Evolutionary conservation across 2,329 filamentous ascomycete genomes (phyloP), one percentile per base, ranked within the genome.

Genomic region (Colletotrichum eremochloae): DNA sequence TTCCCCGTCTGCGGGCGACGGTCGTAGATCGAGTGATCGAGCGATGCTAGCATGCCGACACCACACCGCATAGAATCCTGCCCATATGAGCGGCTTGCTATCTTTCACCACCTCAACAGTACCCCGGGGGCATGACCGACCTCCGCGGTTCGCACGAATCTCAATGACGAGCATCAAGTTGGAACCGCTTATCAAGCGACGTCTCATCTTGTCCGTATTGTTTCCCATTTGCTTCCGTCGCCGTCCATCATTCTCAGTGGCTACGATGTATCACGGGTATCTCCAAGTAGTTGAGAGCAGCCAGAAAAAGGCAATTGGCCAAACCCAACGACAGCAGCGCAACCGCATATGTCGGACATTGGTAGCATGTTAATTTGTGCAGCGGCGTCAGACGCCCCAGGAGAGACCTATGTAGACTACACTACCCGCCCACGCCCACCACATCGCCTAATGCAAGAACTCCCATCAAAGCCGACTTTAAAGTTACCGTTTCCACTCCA

Each of bases 341-440:
- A 31, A 31, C 14, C 24, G 29, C 24, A 24, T 24, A 24, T 24
- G 24, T 24, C 18, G 36, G 20, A 31, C 42, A 50, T 46, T 68
- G 58, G 18, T 42, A 36, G 12, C 38, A 44, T 65, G 29, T 72
- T 56, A 29, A 56, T 70, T 72, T 72, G 66, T 70, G 70, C 61
- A 64, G 69, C 48, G 61, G 70, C 66, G 60, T 70, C 66, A 50
- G 40, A 50, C 70, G 55, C 60, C 70, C 61, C 40, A 36, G 14
- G 38, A 6, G 46, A 50, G 48, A 46, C 60, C 58, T 72, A 70
- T 72, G 61, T 72, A 70, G 63, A 70, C 67, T 65, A 72, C 33
- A 58, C 66, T 50, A 69, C 48, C 48, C 66, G 42, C 60, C 70
- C 42, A 61, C 66, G 42, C 60, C 70, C 42, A 61, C 67, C 53